These are phyloP conservation scores for Zea luxurians DNA, from an alignment of 176 grass and related monocot genomes.

Conservation along the genomic window DNA sequence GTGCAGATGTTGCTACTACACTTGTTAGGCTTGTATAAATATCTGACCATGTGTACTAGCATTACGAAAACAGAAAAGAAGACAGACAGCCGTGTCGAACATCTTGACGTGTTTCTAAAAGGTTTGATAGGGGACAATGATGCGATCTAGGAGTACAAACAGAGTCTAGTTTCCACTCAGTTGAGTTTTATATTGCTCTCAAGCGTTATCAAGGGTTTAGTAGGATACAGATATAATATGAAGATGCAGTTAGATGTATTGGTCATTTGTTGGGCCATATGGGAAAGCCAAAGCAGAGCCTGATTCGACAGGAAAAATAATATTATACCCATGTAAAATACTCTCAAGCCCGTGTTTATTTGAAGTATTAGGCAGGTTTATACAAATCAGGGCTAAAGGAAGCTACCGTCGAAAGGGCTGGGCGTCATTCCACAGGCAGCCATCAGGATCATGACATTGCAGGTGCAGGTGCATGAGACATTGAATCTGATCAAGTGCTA, in stretches of 20 bases:
- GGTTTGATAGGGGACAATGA: neutral
- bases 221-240: neutral
- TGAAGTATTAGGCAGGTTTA: neutral
- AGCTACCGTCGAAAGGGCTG: neutral
- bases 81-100: neutral
- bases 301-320: neutral
- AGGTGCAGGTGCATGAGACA: neutral
- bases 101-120: neutral
- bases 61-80: neutral
- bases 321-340: neutral
- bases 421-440: neutral
- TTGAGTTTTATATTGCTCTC: neutral
- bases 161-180: conserved; percentile 1
- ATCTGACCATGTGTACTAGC: neutral
- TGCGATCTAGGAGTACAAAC: neutral
- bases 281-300: neutral
- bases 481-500: neutral
- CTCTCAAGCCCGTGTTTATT: neutral
- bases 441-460: neutral
- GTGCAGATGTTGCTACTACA: neutral
- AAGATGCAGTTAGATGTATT: neutral
- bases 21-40: neutral
- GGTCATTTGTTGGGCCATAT: neutral
- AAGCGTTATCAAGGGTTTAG: neutral
- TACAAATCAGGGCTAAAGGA: neutral